Conservation (phyloP, 306 rosid species). For the Echinosophora koreensis region DNA sequence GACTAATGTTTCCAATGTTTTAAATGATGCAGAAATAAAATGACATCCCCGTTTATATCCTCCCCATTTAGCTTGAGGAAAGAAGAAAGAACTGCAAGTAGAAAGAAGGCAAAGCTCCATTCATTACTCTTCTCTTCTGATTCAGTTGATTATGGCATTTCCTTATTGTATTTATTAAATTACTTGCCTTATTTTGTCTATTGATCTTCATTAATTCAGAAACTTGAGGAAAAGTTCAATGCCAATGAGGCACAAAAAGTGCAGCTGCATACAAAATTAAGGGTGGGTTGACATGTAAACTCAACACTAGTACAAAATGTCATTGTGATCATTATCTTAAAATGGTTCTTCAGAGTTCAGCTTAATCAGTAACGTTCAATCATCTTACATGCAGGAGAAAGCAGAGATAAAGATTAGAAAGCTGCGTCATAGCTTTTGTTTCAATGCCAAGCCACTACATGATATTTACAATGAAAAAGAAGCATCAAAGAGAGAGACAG, state of each 20-base stretch:
- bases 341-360: background rate
- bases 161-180: background rate
- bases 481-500: slow-evolving; percentile 49
- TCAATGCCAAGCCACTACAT: slow-evolving; percentile 72
- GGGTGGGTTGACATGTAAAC: slow-evolving; percentile 50
- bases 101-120: slow-evolving; percentile 71
- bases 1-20: slow-evolving; percentile 54
- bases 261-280: slow-evolving; percentile 58
- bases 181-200: slow-evolving; percentile 2
- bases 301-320: background rate
- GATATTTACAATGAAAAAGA: slow-evolving; percentile 64
- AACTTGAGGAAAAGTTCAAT: slow-evolving; percentile 68
- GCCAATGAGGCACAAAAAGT: slow-evolving; percentile 57
- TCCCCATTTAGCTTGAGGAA: slow-evolving; percentile 68
- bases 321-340: background rate
- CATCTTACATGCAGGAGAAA: slow-evolving; percentile 61
- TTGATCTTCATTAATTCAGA: slow-evolving; percentile 50
- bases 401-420: slow-evolving; percentile 62
- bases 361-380: background rate
- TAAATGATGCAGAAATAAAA: slow-evolving; percentile 67
- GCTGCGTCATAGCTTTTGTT: slow-evolving; percentile 65
- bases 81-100: slow-evolving; percentile 68
- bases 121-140: slow-evolving; percentile 11
- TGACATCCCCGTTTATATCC: slow-evolving; percentile 62
- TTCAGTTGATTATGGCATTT: background rate